Evolutionary conservation across 129 eudicot genomes (phyloP).

Genomic region (Lactuca sativa): DNA sequence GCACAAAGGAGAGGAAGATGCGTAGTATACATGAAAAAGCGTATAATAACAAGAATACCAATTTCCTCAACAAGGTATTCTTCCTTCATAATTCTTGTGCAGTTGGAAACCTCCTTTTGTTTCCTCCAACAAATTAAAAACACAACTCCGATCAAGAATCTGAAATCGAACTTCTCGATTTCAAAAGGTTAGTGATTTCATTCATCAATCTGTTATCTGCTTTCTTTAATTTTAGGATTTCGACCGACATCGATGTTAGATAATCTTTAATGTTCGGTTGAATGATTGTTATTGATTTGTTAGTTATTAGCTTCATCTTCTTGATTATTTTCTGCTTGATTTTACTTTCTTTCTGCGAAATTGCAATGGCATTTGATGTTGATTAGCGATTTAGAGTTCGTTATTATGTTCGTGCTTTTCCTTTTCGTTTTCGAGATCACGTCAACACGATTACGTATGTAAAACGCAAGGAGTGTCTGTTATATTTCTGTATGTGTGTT

Average conservation of each 20-base stretch:
- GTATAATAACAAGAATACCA: conserved; percentile 28
- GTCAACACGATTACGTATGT: background rate
- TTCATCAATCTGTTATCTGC: conserved; percentile 13
- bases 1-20: conserved; percentile 16
- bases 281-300: background rate
- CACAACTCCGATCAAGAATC: conserved; percentile 3
- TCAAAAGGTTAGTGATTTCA: conserved; percentile 22
- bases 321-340: conserved; percentile 11
- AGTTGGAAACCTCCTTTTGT: conserved; percentile 15
- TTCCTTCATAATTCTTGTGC: conserved; percentile 18
- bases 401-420: background rate
- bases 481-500: background rate
- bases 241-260: conserved; percentile 18
- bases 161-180: background rate
- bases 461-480: background rate
- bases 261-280: background rate
- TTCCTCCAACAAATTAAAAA: background rate
- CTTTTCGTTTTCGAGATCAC: background rate
- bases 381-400: conserved; percentile 25
- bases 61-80: conserved; percentile 24
- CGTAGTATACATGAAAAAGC: conserved; percentile 26
- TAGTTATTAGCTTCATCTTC: conserved; percentile 18
- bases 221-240: conserved; percentile 14
- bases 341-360: conserved; percentile 4
- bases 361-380: conserved; percentile 19